Evolutionary conservation across 345 rosid genomes (phyloP).

Genomic region (Dipteronia sinensis): DNA sequence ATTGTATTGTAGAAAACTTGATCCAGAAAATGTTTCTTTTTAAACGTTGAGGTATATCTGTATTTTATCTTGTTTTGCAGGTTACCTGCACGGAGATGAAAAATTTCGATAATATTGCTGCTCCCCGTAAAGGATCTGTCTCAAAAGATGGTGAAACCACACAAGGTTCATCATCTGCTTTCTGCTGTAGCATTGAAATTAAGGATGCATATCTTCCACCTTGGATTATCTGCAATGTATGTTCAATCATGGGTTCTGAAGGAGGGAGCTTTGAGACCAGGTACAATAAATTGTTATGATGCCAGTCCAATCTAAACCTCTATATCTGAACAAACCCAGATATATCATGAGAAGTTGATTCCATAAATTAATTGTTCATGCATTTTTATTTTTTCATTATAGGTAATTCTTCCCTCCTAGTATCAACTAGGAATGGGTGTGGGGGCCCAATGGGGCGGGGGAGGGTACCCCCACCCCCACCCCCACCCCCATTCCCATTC

Average conservation of each 20-base stretch:
- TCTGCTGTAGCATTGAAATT: constrained; percentile 63
- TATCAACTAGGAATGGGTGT: too few species aligned
- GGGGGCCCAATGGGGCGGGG: too few species aligned
- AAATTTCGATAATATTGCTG: constrained; percentile 39
- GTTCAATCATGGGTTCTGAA: constrained; percentile 53
- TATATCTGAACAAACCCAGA: neutral
- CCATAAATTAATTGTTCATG: neutral
- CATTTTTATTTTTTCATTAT: neutral
- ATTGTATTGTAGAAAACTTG: neutral
- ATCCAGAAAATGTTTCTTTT: constrained; percentile 9
- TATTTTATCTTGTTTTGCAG: constrained; percentile 46
- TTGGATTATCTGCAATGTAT: constrained; percentile 77
- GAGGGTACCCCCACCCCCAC: too few species aligned
- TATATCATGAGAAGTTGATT: neutral
- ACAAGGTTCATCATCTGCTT: constrained; percentile 29
- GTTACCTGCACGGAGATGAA: constrained; percentile 72
- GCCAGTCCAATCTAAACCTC: neutral
- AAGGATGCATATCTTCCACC: constrained; percentile 72
- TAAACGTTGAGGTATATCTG: constrained; percentile 10
- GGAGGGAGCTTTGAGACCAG: constrained; percentile 76
- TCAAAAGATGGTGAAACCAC: constrained; percentile 24
- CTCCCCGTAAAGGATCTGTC: constrained; percentile 28
- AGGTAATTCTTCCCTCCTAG: neutral
- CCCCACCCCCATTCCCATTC: too few species aligned
- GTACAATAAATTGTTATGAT: constrained; percentile 32